A percentile compares a stretch with the other conserved stretches of the same genome.
phyloP scores from a whole-genome alignment of 2,329 filamentous ascomycete genomes.

The Pseudogymnoascus sp. region DNA sequence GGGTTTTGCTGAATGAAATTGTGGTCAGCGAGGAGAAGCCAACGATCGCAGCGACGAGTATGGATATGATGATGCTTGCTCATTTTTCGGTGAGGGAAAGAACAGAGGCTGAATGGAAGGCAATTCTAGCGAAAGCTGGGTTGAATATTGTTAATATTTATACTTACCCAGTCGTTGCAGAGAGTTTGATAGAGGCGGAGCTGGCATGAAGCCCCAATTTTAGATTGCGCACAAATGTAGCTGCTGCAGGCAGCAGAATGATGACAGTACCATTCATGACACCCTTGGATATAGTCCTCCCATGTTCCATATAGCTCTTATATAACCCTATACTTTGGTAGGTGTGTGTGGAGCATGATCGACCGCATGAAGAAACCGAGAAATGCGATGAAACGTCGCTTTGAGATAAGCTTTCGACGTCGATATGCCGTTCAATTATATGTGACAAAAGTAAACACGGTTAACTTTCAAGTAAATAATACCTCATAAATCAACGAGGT shows the following conservation, averaged over 20 bases:
- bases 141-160: constrained; percentile 18
- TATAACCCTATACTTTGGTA: not conserved
- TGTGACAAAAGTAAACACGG: not conserved
- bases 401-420: not conserved
- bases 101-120: constrained; percentile 18
- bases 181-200: constrained; percentile 16
- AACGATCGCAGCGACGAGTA: constrained; percentile 11
- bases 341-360: not conserved
- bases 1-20: not conserved
- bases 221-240: not conserved
- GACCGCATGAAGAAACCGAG: not conserved
- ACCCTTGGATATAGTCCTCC: not conserved
- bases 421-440: not conserved
- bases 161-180: not conserved
- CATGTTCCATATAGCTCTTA: not conserved
- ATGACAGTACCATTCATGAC: not conserved
- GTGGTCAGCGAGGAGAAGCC: not conserved
- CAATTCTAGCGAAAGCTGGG: constrained; percentile 18
- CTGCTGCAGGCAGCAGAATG: not conserved
- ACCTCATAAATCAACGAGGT: too few species aligned
- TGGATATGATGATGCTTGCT: constrained; percentile 23
- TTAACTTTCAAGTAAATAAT: not conserved
- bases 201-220: not conserved
- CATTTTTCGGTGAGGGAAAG: constrained; percentile 19
- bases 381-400: not conserved